Base-by-base conservation (phyloP, 2,329 filamentous ascomycete species). In the Trichoderma brevicompactum region DNA sequence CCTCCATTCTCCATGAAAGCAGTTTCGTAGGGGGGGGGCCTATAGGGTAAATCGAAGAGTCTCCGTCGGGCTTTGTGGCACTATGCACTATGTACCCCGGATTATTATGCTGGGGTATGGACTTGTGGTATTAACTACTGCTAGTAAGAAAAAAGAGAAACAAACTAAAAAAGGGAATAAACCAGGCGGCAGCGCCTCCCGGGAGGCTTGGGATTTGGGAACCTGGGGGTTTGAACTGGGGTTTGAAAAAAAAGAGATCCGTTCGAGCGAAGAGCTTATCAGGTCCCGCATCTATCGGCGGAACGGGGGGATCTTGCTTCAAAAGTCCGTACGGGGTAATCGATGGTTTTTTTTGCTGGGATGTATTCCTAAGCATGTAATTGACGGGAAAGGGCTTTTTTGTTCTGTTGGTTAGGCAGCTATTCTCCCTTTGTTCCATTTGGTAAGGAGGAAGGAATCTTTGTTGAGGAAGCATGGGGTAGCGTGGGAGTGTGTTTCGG, bases 211-310 rank as follows among this genome's bases (percentile, higher is more conserved):
- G 28, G 8, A 7, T 13, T 41, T 36, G 36, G 19, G 13, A 41
- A 41, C 17, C 23, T 36, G 36, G 19, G 13, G 23, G 12, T 40
- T 40, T 8, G 17, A 9, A 28, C 2, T 54, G 19, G 52, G 38
- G 7, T 19, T 15, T 43, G 34, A 36, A 10, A 4, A 10, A 36
- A 10, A 4, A 10, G 28, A 15, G 61, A 56, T 64, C 61, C 61
- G 61, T 56, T 65, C 62, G 62, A 65, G 62, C 62, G 62, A 65
- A 34, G 46, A 58, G 53, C 34, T 41, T 40, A 43, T 52, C 46
- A 40, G 40, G 44, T 36, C 62, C 53, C 62, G 59, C 52, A 65
- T 58, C 44, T 41, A 58, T 65, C 62, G 62, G 62, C 19, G 62
- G 53, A 65, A 65, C 53, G 62, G 62, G 62, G 62, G 23, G 6